Evolutionary conservation across 1,284 basidiomycete species (phyloP), one percentile per base, ranked within the genome.

Genomic region (Agaricales sp.): DNA sequence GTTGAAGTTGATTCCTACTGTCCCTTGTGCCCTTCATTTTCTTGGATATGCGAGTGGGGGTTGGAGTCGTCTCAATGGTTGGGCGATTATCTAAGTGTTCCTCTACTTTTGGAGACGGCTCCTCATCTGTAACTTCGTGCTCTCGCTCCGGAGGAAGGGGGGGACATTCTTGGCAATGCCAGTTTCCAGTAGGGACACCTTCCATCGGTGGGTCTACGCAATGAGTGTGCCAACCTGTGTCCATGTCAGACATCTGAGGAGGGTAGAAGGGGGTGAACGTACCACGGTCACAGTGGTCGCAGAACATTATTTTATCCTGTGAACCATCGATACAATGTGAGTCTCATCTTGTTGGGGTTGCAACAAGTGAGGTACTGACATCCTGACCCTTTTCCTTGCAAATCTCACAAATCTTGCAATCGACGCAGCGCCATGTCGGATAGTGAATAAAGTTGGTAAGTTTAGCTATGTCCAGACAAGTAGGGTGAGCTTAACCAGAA

Each of bases 261-360:
- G 20, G 22, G 49, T n/a, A 18, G 12, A 35, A 44, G 47, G 37
- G 24, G 50, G 43, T 46, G 41, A 41, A 60, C 67, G 41, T 61
- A 77, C 89, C 92, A 71, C 92, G 75, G 70, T 99, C 95, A 63
- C 95, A 99, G 47, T 74, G 78, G 69, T 98, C 95, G 65, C 95
- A 99, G 58, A 98, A 89, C 54, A 98, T 67, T 58, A 98, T 83
- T 51, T 80, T 75, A 50, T 75, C 81, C 91, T 95, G 63, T 39
- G 47, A 48, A 51, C 46, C 52, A n/a, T n/a, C n/a, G n/a, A n/a
- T n/a, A n/a, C n/a, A n/a, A n/a, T n/a, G n/a, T n/a, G n/a, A n/a
- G n/a, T n/a, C n/a, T n/a, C n/a, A n/a, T n/a, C n/a, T n/a, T n/a
- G n/a, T n/a, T n/a, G n/a, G n/a, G n/a, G n/a, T n/a, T n/a, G n/a